phyloP scores from a whole-genome alignment of 345 rosid genomes.

The Brassica juncea region DNA sequence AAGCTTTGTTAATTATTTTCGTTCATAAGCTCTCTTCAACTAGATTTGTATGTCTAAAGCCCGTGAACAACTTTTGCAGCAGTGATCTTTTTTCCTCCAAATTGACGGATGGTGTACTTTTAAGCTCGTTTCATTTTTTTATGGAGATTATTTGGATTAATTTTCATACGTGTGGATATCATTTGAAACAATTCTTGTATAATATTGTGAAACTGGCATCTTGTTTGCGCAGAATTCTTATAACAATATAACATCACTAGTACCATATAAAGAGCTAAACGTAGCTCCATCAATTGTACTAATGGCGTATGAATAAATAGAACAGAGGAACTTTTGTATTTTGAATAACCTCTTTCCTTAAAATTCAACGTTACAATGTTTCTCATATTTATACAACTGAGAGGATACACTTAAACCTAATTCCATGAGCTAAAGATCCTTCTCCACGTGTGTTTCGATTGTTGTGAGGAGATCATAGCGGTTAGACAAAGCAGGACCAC shows the following conservation, averaged over 20 bases:
- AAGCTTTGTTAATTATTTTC: not conserved
- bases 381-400: too few relatives aligned
- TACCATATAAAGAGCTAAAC: conserved; percentile 6
- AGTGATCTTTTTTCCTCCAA: not conserved
- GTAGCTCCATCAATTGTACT: conserved; percentile 46
- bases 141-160: too few relatives aligned
- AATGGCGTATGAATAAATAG: too few relatives aligned
- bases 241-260: not conserved
- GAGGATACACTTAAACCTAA: too few relatives aligned
- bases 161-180: not conserved
- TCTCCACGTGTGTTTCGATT: too few relatives aligned
- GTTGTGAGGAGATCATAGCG: too few relatives aligned
- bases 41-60: not conserved
- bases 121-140: not conserved
- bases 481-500: too few relatives aligned
- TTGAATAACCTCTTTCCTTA: too few relatives aligned
- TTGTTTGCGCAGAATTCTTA: conserved; percentile 41
- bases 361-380: too few relatives aligned
- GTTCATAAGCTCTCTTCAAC: not conserved
- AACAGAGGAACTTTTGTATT: too few relatives aligned
- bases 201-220: not conserved
- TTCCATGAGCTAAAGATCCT: too few relatives aligned
- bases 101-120: not conserved
- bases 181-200: not conserved
- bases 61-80: not conserved